phyloP scores from a whole-genome alignment of 305 asterid genomes.

The Nicotiana rustica region DNA sequence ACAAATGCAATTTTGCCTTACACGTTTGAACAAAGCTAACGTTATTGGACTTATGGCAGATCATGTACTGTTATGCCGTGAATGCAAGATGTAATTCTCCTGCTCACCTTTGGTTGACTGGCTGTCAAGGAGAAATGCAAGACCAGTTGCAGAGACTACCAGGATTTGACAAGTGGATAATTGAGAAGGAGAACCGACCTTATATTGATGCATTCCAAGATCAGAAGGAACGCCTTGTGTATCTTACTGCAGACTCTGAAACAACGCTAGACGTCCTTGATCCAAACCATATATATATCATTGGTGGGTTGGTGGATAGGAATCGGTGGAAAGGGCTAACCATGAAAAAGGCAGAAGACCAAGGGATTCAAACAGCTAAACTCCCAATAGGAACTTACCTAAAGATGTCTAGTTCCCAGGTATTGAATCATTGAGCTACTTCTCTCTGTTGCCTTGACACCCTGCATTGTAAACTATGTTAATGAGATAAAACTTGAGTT shows the following conservation, averaged over 20 bases:
- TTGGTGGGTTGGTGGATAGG: slow-evolving; percentile 97
- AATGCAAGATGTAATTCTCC: slow-evolving; percentile 74
- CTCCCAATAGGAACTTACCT: slow-evolving; percentile 86
- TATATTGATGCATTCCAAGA: slow-evolving; percentile 72
- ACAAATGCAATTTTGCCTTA: slow-evolving; percentile 14
- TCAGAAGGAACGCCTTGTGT: slow-evolving; percentile 78
- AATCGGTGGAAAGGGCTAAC: slow-evolving; percentile 97
- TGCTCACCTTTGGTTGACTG: slow-evolving; percentile 93
- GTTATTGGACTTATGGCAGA: slow-evolving; percentile 55
- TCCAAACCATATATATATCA: slow-evolving; percentile 72
- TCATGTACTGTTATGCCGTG: slow-evolving; percentile 89
- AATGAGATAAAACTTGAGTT: slow-evolving; percentile 26
- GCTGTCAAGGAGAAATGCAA: slow-evolving; percentile 85
- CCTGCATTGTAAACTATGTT: slow-evolving; percentile 14
- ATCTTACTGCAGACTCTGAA: slow-evolving; percentile 95
- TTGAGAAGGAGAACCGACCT: slow-evolving; percentile 77
- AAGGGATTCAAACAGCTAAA: slow-evolving; percentile 92
- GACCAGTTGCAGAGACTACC: slow-evolving; percentile 70
- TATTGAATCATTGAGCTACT: slow-evolving; percentile 35
- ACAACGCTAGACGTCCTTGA: slow-evolving; percentile 76
- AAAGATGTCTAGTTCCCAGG: slow-evolving; percentile 98
- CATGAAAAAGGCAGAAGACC: slow-evolving; percentile 82
- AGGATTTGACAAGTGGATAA: slow-evolving; percentile 87
- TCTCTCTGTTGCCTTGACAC: not conserved
- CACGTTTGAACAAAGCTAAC: slow-evolving; percentile 31